phyloP scores from a whole-genome alignment of 2,329 filamentous ascomycete species.

The Pyricularia sp. region DNA sequence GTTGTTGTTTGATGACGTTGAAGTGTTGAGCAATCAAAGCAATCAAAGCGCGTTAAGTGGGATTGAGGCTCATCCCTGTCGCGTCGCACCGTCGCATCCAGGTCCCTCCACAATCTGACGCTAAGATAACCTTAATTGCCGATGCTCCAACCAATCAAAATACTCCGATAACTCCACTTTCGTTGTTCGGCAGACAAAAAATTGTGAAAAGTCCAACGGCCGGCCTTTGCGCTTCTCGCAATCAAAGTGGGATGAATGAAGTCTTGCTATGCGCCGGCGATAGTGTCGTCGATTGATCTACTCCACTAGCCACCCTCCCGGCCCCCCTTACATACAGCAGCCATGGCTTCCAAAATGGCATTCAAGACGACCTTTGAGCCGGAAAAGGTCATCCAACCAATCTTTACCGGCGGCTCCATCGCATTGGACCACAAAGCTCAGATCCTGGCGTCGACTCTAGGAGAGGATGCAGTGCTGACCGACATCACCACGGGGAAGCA shows the following conservation, averaged over 20 bases:
- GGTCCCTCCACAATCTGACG: conserved; percentile 8
- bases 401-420: conserved; percentile 86
- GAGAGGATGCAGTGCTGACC: conserved; percentile 83
- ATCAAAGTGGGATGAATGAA: neutral
- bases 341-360: conserved; percentile 52
- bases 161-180: conserved; percentile 5
- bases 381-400: conserved; percentile 74
- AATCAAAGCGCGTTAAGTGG: neutral
- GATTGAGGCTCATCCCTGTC: neutral
- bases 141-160: neutral
- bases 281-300: neutral
- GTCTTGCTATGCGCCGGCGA: neutral
- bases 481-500: conserved; percentile 75
- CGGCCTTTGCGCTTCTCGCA: neutral
- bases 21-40: neutral
- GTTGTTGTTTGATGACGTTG: neutral
- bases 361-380: conserved; percentile 86
- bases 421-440: conserved; percentile 72
- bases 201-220: neutral
- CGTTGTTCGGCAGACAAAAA: conserved; percentile 12
- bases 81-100: neutral
- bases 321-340: conserved; percentile 10
- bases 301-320: neutral
- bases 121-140: conserved; percentile 27
- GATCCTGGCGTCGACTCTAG: conserved; percentile 80